Evolutionary conservation across 495 filamentous ascomycete species (phyloP).

Genomic region (Aspergillus asperescens): DNA sequence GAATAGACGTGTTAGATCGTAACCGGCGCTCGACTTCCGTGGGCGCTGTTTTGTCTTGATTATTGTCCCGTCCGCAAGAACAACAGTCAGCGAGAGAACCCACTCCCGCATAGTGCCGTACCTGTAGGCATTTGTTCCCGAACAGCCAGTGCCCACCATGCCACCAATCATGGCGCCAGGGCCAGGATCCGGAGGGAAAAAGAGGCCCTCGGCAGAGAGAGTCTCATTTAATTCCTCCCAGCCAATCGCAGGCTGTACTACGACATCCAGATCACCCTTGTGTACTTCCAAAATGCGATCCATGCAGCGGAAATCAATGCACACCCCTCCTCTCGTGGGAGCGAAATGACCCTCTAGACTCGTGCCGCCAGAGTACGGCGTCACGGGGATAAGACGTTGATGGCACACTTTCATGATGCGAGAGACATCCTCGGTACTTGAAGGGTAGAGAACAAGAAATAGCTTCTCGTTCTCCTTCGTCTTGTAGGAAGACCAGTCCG

Average conservation of each 20-base stretch:
- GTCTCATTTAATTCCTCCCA: slow-evolving; percentile 60
- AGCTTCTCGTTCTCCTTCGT: slow-evolving; percentile 42
- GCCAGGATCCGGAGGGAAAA: slow-evolving; percentile 64
- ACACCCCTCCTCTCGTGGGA: slow-evolving; percentile 56
- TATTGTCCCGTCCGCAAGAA: slow-evolving; percentile 60
- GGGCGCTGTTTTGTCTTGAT: slow-evolving; percentile 63
- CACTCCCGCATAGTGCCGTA: slow-evolving; percentile 68
- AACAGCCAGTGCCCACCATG: slow-evolving; percentile 64
- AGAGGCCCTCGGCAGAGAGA: slow-evolving; percentile 50
- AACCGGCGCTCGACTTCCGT: slow-evolving; percentile 61
- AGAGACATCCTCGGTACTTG: slow-evolving; percentile 51
- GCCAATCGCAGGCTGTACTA: slow-evolving; percentile 62
- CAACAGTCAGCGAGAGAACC: slow-evolving; percentile 59
- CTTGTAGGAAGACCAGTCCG: slow-evolving; percentile 83
- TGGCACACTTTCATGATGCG: slow-evolving; percentile 61
- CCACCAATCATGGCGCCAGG: slow-evolving; percentile 65
- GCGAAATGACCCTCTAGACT: slow-evolving; percentile 61
- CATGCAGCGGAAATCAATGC: slow-evolving; percentile 62
- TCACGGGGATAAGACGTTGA: slow-evolving; percentile 55
- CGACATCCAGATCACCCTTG: slow-evolving; percentile 55
- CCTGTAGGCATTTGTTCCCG: slow-evolving; percentile 62
- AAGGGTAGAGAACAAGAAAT: slow-evolving; percentile 48
- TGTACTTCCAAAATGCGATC: slow-evolving; percentile 53
- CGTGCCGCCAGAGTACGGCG: slow-evolving; percentile 58
- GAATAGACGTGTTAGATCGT: slow-evolving; percentile 59